Evolutionary conservation across 306 rosid species (phyloP).

Genomic region (Quercus mongolica): DNA sequence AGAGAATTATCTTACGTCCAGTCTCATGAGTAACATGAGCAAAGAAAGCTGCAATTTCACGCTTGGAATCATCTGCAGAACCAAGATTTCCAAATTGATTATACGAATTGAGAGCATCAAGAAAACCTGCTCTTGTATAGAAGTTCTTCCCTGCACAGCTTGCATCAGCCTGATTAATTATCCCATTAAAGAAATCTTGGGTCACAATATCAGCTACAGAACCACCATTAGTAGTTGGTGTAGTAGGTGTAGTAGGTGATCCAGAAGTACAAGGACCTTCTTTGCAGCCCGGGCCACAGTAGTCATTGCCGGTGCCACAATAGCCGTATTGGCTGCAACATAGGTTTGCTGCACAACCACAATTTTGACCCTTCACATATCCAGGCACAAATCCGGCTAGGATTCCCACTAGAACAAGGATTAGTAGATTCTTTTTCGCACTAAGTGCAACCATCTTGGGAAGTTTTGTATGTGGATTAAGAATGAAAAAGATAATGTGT

Average conservation of each 20-base stretch:
- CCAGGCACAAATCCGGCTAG: background rate
- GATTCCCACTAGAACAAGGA: constrained; percentile 6
- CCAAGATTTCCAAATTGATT: constrained; percentile 38
- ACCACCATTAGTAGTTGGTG: too few relatives aligned
- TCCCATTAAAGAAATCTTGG: constrained; percentile 40
- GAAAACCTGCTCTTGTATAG: constrained; percentile 49
- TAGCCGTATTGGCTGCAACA: too few relatives aligned
- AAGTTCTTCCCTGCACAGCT: constrained; percentile 59
- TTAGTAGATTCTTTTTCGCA: background rate
- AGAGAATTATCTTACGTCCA: constrained; percentile 42
- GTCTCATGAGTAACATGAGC: constrained; percentile 84
- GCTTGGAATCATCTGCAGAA: constrained; percentile 49
- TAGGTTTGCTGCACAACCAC: too few relatives aligned
- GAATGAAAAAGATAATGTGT: background rate
- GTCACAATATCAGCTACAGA: constrained; percentile 57
- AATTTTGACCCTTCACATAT: constrained; percentile 19
- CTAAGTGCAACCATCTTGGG: background rate
- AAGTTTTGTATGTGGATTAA: background rate
- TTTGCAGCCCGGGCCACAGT: too few relatives aligned
- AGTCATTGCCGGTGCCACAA: too few relatives aligned
- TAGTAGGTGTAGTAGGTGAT: too few relatives aligned
- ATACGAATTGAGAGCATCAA: constrained; percentile 46
- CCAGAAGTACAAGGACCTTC: too few relatives aligned
- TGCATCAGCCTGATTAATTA: constrained; percentile 40
- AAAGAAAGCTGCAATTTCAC: constrained; percentile 76